Evolutionary conservation across 805 yeast species (phyloP).

Genomic region (Dipodascopsis uninucleata): DNA sequence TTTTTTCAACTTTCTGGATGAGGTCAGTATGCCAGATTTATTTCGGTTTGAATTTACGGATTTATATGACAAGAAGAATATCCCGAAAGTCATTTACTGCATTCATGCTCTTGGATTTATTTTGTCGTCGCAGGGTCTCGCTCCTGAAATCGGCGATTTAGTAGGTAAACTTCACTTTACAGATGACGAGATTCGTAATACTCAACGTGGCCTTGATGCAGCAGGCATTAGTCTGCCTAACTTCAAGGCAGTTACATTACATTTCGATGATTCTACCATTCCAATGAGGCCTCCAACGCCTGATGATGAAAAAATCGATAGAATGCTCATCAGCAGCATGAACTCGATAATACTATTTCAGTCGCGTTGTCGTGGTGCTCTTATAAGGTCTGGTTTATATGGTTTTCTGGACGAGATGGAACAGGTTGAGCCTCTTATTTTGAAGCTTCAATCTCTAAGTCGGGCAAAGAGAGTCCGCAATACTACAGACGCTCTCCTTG

Average conservation of each 20-base stretch:
- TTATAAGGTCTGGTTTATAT: too few relatives aligned
- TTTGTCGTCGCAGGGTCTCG: conserved; percentile 53
- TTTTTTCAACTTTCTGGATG: conserved; percentile 65
- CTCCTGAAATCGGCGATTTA: conserved; percentile 51
- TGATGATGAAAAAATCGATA: too few relatives aligned
- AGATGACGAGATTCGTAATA: conserved; percentile 62
- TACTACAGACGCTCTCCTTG: too few relatives aligned
- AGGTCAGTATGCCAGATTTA: conserved; percentile 74
- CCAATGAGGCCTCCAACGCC: conserved; percentile 3
- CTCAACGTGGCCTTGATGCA: conserved; percentile 60
- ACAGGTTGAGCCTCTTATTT: conserved; percentile 32
- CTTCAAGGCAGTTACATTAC: conserved; percentile 54
- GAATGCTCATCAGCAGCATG: too few relatives aligned
- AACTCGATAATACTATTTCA: too few relatives aligned
- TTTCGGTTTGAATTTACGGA: conserved; percentile 91
- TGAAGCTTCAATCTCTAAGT: conserved; percentile 34
- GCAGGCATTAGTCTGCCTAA: conserved; percentile 72
- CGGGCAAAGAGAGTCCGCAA: too few relatives aligned
- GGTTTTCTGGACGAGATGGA: too few relatives aligned
- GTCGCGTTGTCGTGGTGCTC: too few relatives aligned
- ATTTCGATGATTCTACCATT: conserved; percentile 37
- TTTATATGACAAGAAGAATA: conserved; percentile 82
- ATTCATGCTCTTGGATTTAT: conserved; percentile 82
- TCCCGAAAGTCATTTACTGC: conserved; percentile 92
- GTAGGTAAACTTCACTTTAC: conserved; percentile 61